phyloP scores from a whole-genome alignment of 495 filamentous ascomycete species.

The Bathelium albidoporum region DNA sequence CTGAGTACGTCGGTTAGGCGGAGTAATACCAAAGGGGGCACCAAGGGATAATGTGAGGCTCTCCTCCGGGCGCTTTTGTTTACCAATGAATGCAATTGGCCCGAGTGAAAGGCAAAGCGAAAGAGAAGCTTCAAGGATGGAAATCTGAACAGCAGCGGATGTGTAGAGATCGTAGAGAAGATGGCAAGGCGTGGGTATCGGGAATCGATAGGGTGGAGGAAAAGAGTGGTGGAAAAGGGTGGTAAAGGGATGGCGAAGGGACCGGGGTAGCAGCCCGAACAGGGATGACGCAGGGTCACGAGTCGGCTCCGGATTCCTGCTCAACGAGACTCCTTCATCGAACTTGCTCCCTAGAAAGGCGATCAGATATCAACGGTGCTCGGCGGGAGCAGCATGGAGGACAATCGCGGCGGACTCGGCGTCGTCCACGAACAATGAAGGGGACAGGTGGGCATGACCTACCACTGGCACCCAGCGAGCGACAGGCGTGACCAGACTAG shows the following conservation, averaged over 20 bases:
- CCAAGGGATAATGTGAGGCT: not conserved
- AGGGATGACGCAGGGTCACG: not conserved
- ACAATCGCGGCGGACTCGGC: not conserved
- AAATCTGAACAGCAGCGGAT: not conserved
- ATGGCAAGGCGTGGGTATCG: not conserved
- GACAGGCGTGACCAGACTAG: not conserved
- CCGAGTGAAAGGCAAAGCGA: not conserved
- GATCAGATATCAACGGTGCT: no score
- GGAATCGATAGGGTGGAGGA: not conserved
- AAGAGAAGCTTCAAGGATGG: not conserved
- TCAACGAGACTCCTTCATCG: no score
- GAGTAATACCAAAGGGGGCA: not conserved
- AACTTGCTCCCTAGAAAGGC: no score
- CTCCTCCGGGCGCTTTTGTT: not conserved
- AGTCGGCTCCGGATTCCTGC: not conserved
- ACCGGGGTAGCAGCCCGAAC: not conserved
- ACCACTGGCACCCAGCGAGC: not conserved
- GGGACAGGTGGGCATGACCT: not conserved
- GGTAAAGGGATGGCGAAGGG: conserved; percentile 4
- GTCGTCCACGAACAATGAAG: not conserved
- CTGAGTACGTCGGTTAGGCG: not conserved
- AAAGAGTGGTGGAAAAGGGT: conserved; percentile 4
- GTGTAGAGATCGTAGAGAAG: not conserved
- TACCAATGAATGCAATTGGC: not conserved
- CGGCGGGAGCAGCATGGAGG: no score